Evolutionary conservation across 2,329 filamentous ascomycete species (phyloP).

Genomic region (Alternaria sp.): DNA sequence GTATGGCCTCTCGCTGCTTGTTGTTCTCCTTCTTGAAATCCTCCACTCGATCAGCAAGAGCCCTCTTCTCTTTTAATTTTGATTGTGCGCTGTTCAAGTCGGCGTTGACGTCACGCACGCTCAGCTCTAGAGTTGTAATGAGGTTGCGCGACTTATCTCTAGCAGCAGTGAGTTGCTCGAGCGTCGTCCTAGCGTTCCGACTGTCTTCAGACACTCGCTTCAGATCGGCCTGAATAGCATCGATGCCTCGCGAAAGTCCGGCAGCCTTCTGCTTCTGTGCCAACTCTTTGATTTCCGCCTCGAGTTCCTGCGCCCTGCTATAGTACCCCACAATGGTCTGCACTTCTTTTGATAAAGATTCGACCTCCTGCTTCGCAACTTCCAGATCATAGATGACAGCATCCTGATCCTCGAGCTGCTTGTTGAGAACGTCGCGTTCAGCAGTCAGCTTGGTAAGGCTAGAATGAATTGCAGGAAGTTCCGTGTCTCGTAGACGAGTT

Average conservation of each 20-base stretch:
- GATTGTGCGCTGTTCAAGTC: slow-evolving; percentile 75
- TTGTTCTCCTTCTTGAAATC: slow-evolving; percentile 72
- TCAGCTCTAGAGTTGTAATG: slow-evolving; percentile 76
- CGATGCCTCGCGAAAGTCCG: slow-evolving; percentile 72
- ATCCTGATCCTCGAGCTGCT: slow-evolving; percentile 69
- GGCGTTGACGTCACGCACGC: slow-evolving; percentile 76
- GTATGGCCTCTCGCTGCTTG: slow-evolving; percentile 74
- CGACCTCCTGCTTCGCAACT: slow-evolving; percentile 75
- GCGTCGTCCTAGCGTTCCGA: slow-evolving; percentile 67
- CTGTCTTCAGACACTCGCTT: slow-evolving; percentile 72
- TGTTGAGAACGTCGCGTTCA: slow-evolving; percentile 50
- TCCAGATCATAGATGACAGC: slow-evolving; percentile 67
- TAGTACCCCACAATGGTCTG: slow-evolving; percentile 76
- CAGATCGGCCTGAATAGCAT: slow-evolving; percentile 84
- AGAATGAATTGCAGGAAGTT: slow-evolving; percentile 73
- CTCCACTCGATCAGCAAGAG: slow-evolving; percentile 74
- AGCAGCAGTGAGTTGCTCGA: slow-evolving; percentile 72
- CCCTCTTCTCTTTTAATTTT: slow-evolving; percentile 82
- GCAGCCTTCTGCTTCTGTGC: slow-evolving; percentile 76
- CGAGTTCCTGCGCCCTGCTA: slow-evolving; percentile 74
- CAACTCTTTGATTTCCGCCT: slow-evolving; percentile 77
- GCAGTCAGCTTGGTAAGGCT: slow-evolving; percentile 65
- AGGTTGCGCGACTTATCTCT: slow-evolving; percentile 74
- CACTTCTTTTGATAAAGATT: slow-evolving; percentile 78
- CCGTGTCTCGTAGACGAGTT: slow-evolving; percentile 69